Evolutionary conservation across 2,329 filamentous ascomycete genomes (phyloP).

Genomic region (Ophiocordyceps camponoti-leonardi): DNA sequence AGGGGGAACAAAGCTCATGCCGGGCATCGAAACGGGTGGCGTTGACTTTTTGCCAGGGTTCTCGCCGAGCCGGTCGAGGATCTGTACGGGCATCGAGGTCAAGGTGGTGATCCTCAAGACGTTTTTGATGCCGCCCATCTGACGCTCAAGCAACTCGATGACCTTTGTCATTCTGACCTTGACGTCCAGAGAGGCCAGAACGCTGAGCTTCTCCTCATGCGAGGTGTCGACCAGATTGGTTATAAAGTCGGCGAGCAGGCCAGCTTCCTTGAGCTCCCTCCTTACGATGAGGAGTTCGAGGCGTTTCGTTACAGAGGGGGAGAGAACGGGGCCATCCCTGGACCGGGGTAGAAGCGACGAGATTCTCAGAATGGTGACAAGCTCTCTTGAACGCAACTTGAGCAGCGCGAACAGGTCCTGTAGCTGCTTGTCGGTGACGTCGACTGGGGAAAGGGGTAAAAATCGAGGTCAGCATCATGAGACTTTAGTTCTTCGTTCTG

Average conservation of each 20-base stretch:
- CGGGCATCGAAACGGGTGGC: conserved; percentile 20
- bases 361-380: conserved; percentile 68
- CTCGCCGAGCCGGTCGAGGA: conserved; percentile 34
- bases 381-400: conserved; percentile 70
- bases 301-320: conserved; percentile 69
- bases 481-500: not conserved
- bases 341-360: conserved; percentile 67
- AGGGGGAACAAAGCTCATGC: conserved; percentile 17
- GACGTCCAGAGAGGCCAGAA: conserved; percentile 66
- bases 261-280: conserved; percentile 69
- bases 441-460: conserved; percentile 7
- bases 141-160: conserved; percentile 66
- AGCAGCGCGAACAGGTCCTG: conserved; percentile 61
- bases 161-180: conserved; percentile 66
- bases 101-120: conserved; percentile 74
- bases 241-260: conserved; percentile 88
- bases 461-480: not conserved
- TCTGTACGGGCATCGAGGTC: conserved; percentile 46
- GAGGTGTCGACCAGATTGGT: conserved; percentile 75
- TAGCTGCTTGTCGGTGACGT: conserved; percentile 37
- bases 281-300: conserved; percentile 76
- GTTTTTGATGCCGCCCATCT: conserved; percentile 70
- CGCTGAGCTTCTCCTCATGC: conserved; percentile 78
- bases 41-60: conserved; percentile 17
- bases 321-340: conserved; percentile 46